Conservation (phyloP, 2,329 filamentous ascomycete species). For the Aureobasidium sp. region DNA sequence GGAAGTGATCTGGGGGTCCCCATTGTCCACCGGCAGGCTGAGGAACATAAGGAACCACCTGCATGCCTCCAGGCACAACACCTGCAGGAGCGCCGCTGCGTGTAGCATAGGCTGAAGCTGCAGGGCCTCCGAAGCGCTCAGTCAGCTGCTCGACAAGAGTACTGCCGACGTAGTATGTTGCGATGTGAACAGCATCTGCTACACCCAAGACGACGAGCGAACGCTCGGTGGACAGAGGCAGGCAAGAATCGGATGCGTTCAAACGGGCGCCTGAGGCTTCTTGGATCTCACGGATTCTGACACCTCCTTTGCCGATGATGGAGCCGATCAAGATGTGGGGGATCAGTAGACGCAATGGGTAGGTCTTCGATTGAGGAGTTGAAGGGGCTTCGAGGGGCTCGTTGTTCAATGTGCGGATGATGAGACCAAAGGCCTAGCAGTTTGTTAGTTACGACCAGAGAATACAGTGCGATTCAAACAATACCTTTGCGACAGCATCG, state of each 20-base stretch:
- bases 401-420: conserved; percentile 96
- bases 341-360: conserved; percentile 88
- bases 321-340: conserved; percentile 96
- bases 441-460: conserved; percentile 20
- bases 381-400: conserved; percentile 83
- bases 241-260: conserved; percentile 90
- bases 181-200: conserved; percentile 96
- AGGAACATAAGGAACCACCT: conserved; percentile 95
- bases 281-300: conserved; percentile 95
- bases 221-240: conserved; percentile 90
- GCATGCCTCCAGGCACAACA: conserved; percentile 93
- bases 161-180: conserved; percentile 96
- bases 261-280: conserved; percentile 93
- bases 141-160: conserved; percentile 95
- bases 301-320: conserved; percentile 95
- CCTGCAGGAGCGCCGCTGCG: conserved; percentile 88
- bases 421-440: conserved; percentile 80
- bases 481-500: conserved; percentile 91
- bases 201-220: conserved; percentile 98
- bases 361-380: conserved; percentile 90
- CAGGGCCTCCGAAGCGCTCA: conserved; percentile 89
- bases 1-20: conserved; percentile 79
- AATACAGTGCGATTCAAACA: conserved; percentile 17
- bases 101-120: conserved; percentile 95
- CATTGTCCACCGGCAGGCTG: conserved; percentile 90